Evolutionary conservation across 2,329 filamentous ascomycete genomes (phyloP).

Genomic region (Tolypocladium pustulatum): DNA sequence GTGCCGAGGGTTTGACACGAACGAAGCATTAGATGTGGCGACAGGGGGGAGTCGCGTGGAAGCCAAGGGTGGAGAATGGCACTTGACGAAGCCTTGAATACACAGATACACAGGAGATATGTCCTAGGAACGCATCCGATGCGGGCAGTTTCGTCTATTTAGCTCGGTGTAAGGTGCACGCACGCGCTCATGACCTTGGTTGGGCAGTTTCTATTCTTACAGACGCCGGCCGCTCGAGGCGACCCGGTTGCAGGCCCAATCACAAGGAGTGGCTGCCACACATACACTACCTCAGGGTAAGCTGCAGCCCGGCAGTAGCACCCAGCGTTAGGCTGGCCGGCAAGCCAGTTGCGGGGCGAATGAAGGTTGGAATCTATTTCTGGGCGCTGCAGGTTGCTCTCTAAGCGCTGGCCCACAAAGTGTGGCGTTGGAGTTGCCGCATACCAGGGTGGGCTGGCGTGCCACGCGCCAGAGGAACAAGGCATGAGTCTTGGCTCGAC

Average conservation of each 20-base stretch:
- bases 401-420: not conserved
- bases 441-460: not conserved
- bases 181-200: not conserved
- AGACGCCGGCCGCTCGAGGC: not conserved
- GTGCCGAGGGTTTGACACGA: not conserved
- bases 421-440: not conserved
- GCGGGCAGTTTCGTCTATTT: not conserved
- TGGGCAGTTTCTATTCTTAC: not conserved
- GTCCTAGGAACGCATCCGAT: not conserved
- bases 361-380: not conserved
- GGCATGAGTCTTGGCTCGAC: not conserved
- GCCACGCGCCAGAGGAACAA: not conserved
- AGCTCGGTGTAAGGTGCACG: not conserved
- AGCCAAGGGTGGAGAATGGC: not conserved
- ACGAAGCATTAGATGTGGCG: not conserved
- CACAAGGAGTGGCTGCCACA: not conserved
- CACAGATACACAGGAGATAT: not conserved
- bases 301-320: not conserved
- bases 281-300: not conserved
- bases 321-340: not conserved
- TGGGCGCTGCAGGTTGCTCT: not conserved
- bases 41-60: not conserved
- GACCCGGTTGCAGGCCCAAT: not conserved
- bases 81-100: not conserved
- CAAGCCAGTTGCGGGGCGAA: not conserved